Percentiles rank a stretch among this genome's conserved stretches.
These are phyloP conservation scores for Proliferodiscus dingleyae DNA, from an alignment of 2,329 filamentous ascomycete genomes.

Conservation along the genomic window DNA sequence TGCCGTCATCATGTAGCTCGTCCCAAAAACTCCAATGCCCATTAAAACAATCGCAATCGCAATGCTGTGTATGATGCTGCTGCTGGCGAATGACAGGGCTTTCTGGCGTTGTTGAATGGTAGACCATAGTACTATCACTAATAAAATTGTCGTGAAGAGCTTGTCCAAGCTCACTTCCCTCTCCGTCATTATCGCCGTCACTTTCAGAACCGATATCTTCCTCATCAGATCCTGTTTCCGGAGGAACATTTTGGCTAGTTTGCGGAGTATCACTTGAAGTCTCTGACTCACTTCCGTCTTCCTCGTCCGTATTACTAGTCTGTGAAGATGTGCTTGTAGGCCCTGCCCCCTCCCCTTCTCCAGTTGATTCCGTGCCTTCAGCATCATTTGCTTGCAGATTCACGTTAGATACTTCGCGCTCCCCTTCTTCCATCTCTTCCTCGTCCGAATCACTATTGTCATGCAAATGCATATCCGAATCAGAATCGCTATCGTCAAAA, in stretches of 20 bases:
- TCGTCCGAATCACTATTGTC: slow-evolving; percentile 41
- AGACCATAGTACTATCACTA: slow-evolving; percentile 28
- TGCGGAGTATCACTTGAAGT: slow-evolving; percentile 24
- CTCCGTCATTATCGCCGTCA: slow-evolving; percentile 2
- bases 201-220: slow-evolving; percentile 9
- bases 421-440: neutral
- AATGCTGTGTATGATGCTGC: slow-evolving; percentile 1
- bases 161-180: neutral
- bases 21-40: slow-evolving; percentile 12
- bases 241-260: slow-evolving; percentile 29
- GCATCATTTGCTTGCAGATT: slow-evolving; percentile 3
- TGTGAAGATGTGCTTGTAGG: slow-evolving; percentile 1
- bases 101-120: slow-evolving; percentile 5
- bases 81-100: slow-evolving; percentile 14
- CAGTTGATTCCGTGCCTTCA: slow-evolving; percentile 15
- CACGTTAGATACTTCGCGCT: slow-evolving; percentile 24
- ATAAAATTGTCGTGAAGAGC: slow-evolving; percentile 5
- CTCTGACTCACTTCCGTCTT: slow-evolving; percentile 22
- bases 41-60: slow-evolving; percentile 21
- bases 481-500: slow-evolving; percentile 45
- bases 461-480: slow-evolving; percentile 42
- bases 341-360: slow-evolving; percentile 13
- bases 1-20: slow-evolving; percentile 44
- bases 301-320: slow-evolving; percentile 10
- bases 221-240: slow-evolving; percentile 9